A percentile compares a stretch with the other conserved stretches of the same genome.
Conservation (phyloP, 2,329 filamentous ascomycete genomes). For the Scorias spongiosa region DNA sequence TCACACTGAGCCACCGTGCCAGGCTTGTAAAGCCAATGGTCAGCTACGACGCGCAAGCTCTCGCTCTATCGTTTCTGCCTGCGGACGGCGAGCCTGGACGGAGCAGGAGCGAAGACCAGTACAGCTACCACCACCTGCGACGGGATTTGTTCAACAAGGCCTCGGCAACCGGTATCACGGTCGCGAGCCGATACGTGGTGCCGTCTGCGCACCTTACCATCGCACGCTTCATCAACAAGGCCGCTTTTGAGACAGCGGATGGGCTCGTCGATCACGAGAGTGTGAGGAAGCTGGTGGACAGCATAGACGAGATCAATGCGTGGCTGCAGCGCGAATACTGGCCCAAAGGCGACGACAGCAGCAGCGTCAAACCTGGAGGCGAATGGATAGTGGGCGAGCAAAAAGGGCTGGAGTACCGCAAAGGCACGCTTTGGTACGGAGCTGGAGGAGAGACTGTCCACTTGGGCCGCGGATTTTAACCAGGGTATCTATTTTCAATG, state of each 20-base stretch:
- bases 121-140: constrained; percentile 83
- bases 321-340: constrained; percentile 61
- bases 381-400: constrained; percentile 86
- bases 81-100: constrained; percentile 47
- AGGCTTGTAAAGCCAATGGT: constrained; percentile 70
- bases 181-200: constrained; percentile 71
- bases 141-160: constrained; percentile 56
- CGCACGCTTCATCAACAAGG: constrained; percentile 57
- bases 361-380: constrained; percentile 33
- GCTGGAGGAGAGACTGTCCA: constrained; percentile 55
- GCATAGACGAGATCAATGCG: constrained; percentile 61
- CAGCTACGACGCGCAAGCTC: constrained; percentile 69
- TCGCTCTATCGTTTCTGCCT: constrained; percentile 78
- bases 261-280: constrained; percentile 33
- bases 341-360: constrained; percentile 30
- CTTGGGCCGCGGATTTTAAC: constrained; percentile 34
- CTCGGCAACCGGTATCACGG: constrained; percentile 45
- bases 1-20: constrained; percentile 51
- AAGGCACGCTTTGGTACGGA: constrained; percentile 72
- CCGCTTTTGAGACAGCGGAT: constrained; percentile 37
- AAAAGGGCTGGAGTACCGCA: constrained; percentile 59
- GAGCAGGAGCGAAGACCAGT: constrained; percentile 41
- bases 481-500: background rate
- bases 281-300: constrained; percentile 48
- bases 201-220: constrained; percentile 84